A percentile compares a stretch with the other conserved stretches of the same genome.
Conservation (phyloP, 768 basidiomycete genomes). For the Candolleomyces eurysporus region DNA sequence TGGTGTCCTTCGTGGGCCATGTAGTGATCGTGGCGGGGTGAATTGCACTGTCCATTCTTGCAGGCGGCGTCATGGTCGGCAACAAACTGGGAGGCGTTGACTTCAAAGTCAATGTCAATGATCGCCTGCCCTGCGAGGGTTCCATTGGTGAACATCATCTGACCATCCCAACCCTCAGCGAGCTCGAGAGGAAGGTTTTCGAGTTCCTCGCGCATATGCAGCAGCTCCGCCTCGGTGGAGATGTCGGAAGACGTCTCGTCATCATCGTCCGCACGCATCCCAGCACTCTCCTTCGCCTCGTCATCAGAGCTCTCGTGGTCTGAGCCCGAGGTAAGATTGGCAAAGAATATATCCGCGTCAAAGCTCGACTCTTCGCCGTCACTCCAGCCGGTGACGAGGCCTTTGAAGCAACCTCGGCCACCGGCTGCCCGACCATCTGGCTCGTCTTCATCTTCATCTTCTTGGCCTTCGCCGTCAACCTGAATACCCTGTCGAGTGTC, state of each 20-base stretch:
- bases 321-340: slow-evolving; percentile 53
- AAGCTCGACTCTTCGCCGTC: slow-evolving; percentile 77
- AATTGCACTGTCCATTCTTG: background rate
- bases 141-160: slow-evolving; percentile 69
- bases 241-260: slow-evolving; percentile 34
- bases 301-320: slow-evolving; percentile 16
- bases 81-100: slow-evolving; percentile 50
- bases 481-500: slow-evolving; percentile 12
- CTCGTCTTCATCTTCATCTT: slow-evolving; percentile 44
- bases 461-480: slow-evolving; percentile 38
- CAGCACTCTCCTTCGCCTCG: slow-evolving; percentile 41
- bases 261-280: slow-evolving; percentile 35
- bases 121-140: slow-evolving; percentile 52
- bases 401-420: slow-evolving; percentile 43
- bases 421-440: slow-evolving; percentile 21
- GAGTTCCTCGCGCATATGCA: slow-evolving; percentile 27
- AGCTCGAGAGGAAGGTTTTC: slow-evolving; percentile 61
- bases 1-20: slow-evolving; percentile 20
- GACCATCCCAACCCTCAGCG: slow-evolving; percentile 73
- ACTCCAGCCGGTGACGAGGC: slow-evolving; percentile 75
- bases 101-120: slow-evolving; percentile 71
- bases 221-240: slow-evolving; percentile 26
- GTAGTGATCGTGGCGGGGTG: slow-evolving; percentile 31
- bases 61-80: slow-evolving; percentile 45
- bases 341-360: slow-evolving; percentile 84